Base-by-base conservation (phyloP, 2,329 filamentous ascomycete species). In the Talaromyces sp. region DNA sequence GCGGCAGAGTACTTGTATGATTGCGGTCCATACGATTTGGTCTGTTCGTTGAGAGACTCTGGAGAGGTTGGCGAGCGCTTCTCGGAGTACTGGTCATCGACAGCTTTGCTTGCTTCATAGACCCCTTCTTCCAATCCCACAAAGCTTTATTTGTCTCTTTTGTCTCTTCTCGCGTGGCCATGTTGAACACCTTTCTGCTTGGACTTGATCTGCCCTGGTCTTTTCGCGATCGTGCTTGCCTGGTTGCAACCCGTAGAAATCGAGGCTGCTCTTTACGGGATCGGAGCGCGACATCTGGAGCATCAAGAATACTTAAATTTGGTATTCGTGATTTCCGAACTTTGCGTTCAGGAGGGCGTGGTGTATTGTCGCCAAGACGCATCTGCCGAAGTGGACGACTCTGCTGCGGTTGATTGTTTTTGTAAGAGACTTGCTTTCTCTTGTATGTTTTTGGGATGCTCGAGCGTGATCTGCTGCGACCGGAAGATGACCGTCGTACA, bases 171-270 rank as follows among this genome's bases (percentile, higher is more conserved):
- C 74, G 76, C 27, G 82, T 86, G 17, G 81, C 81, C 29, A 88
- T 73, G 61, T 80, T 78, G 59, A 88, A 78, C 43, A 82, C 76
- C 69, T 88, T 87, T 59, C 76, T 75, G 25, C 76, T 78, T 17
- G 83, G 85, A 51, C 81, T 84, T 69, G 83, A 81, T 63, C 85
- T 80, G 40, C 82, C 85, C 70, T 76, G 71, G 69, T 85, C 80
- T 27, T 75, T 72, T 56, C 79, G 78, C 47, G 76, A 79, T 8
- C 83, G 81, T 58, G 81, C 83, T 69, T 81, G 78, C 67, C 86
- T 82, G 31, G 80, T 79, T 38, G 86, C 86, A 65, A 89, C 72
- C 61, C 81, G 80, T 5, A 89, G 75, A 63, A 88, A 88, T 25
- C 80, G 80, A 8, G 86, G 84, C 43, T 80, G 76, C 7, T 79